Conservation (phyloP, 345 rosid species). For the Corchorus capsularis region DNA sequence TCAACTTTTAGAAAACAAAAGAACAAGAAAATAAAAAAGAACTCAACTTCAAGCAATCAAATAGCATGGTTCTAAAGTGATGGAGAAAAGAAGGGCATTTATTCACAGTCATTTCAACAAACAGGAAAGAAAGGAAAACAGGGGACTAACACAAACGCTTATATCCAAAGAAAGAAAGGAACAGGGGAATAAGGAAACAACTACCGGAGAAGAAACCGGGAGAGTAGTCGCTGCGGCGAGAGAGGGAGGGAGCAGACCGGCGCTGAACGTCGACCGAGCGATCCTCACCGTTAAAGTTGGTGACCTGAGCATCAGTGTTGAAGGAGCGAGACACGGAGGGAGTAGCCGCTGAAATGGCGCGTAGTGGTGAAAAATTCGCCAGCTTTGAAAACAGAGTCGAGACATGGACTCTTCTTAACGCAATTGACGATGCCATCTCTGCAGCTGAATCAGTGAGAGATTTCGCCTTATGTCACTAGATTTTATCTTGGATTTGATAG, state of each 20-base stretch:
- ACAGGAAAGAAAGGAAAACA: neutral
- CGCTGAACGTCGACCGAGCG: conserved; percentile 26
- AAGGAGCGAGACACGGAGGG: conserved; percentile 39
- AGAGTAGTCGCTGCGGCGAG: conserved; percentile 37
- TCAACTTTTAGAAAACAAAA: neutral
- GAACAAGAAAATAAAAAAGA: neutral
- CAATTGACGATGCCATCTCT: conserved; percentile 43
- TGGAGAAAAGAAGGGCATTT: neutral
- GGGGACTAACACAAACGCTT: neutral
- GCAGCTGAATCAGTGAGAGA: neutral
- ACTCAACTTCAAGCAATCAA: neutral
- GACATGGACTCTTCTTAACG: conserved; percentile 37
- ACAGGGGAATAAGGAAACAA: neutral
- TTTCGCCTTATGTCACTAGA: neutral
- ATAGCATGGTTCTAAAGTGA: neutral
- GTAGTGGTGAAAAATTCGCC: conserved; percentile 19
- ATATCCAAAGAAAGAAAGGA: no score
- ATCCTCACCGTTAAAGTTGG: neutral
- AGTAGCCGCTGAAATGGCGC: conserved; percentile 15
- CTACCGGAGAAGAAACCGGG: conserved; percentile 47
- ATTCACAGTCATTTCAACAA: no score
- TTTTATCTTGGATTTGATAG: neutral
- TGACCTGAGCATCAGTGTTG: conserved; percentile 39
- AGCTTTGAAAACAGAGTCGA: conserved; percentile 26
- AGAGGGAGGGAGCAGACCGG: conserved; percentile 29